Percentiles rank a stretch among this genome's conserved stretches.
phyloP scores from a whole-genome alignment of 768 basidiomycete species.

The Cyclocybe aegerita region DNA sequence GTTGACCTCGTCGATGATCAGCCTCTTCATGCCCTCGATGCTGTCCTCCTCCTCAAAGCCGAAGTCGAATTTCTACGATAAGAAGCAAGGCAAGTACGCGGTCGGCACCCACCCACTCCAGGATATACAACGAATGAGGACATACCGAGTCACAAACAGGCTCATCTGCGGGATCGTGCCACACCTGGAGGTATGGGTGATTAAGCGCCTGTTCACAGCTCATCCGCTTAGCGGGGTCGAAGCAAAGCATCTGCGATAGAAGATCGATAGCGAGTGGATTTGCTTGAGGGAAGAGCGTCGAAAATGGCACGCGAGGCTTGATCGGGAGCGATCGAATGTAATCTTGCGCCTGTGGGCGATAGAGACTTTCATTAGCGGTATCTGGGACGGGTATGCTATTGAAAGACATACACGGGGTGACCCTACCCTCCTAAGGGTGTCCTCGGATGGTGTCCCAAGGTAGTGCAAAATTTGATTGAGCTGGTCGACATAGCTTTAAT shows the following conservation, averaged over 20 bases:
- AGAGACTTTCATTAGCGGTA: constrained; percentile 1
- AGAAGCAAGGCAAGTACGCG: neutral
- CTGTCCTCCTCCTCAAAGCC: constrained; percentile 95
- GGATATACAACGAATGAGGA: constrained; percentile 1
- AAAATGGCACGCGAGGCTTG: constrained; percentile 91
- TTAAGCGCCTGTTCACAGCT: constrained; percentile 94
- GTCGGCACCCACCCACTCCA: neutral
- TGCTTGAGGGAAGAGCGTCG: constrained; percentile 89
- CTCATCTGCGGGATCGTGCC: constrained; percentile 98
- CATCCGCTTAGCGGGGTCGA: constrained; percentile 95
- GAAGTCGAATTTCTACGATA: constrained; percentile 85
- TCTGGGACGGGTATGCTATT: neutral
- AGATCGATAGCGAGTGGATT: constrained; percentile 95
- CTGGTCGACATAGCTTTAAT: constrained; percentile 89
- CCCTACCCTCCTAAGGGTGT: constrained; percentile 93
- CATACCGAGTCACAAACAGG: constrained; percentile 77
- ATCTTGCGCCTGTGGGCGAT: constrained; percentile 74
- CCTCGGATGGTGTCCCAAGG: constrained; percentile 96
- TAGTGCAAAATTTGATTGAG: constrained; percentile 97
- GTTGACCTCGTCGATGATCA: constrained; percentile 93
- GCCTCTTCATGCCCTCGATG: constrained; percentile 94
- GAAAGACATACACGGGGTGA: constrained; percentile 74
- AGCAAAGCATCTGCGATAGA: constrained; percentile 86
- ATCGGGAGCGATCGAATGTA: constrained; percentile 98
- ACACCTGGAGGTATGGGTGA: constrained; percentile 93